Evolutionary conservation across 306 rosid genomes (phyloP), one percentile per base, ranked within the genome.

Genomic region (Cicer arietinum): DNA sequence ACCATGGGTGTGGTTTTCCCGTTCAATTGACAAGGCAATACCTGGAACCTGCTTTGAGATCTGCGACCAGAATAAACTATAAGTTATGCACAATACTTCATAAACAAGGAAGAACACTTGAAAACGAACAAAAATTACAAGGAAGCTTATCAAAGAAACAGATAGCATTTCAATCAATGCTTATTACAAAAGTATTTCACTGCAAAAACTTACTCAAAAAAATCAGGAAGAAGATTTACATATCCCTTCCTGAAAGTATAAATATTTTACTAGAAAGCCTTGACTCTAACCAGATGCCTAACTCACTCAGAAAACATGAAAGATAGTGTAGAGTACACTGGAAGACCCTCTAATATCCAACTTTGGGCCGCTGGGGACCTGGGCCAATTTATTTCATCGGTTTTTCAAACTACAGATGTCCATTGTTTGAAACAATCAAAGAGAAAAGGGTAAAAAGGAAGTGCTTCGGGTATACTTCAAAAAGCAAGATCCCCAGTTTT

Each of bases 41-140:
- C 82, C 90, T 18, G 99, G 97, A 84, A 86, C 91, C 84, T 89
- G 92, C 80, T 79, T 77, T 58, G 86, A 78, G 63, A 92, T 90
- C 99, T 92, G 85, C 79, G 67, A 81, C 79, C 87, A 66, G 53
- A 44, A 65, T 43, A 76, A 43, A 71, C 63, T 22, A 58, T 65
- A 61, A 66, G 66, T 50, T 67, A 48, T 39, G 65, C 22, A 2
- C 67, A 65, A 60, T 75, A 76, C 51, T 77, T 56, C 47, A 59
- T 42, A 42, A 71, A 25, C 37, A 42, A 71, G 7, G 48, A 71
- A 25, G 45, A 37, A 56, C 22, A 56, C 57, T 7, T 9, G 41
- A 18, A 40, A 73, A 67, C 58, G 56, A 59, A 22, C 12, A 58
- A 6, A 60, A 57, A 60, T 48, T 62, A 72, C n/a, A 12, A 44